These are phyloP conservation scores for Cadophora luteo-olivacea DNA, from an alignment of 2,329 filamentous ascomycete species.

Conservation along the genomic window DNA sequence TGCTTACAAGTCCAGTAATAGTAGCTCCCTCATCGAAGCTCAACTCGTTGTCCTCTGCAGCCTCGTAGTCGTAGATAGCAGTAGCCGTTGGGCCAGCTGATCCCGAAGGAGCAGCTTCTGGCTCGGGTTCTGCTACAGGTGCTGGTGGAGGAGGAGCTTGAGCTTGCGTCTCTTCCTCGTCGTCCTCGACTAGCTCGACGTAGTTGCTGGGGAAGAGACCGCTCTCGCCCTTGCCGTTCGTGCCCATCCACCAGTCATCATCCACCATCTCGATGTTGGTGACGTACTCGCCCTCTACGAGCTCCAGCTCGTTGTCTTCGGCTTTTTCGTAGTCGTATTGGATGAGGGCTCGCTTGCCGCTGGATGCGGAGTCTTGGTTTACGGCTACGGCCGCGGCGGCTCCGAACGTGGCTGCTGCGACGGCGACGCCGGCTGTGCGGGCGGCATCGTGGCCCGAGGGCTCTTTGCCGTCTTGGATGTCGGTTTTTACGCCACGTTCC, in stretches of 20 bases:
- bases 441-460: slow-evolving; percentile 63
- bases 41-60: slow-evolving; percentile 87
- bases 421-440: slow-evolving; percentile 64
- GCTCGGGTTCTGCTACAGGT: slow-evolving; percentile 49
- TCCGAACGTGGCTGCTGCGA: slow-evolving; percentile 55
- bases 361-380: slow-evolving; percentile 53
- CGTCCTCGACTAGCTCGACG: slow-evolving; percentile 80
- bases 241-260: slow-evolving; percentile 98
- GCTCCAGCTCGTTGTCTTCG: slow-evolving; percentile 94
- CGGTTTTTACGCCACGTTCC: slow-evolving; percentile 65
- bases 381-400: slow-evolving; percentile 47
- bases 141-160: slow-evolving; percentile 39
- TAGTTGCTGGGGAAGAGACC: slow-evolving; percentile 98
- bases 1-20: slow-evolving; percentile 77
- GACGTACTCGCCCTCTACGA: slow-evolving; percentile 86
- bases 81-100: slow-evolving; percentile 69
- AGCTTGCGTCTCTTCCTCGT: slow-evolving; percentile 48
- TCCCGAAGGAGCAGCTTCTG: slow-evolving; percentile 46
- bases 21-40: slow-evolving; percentile 90
- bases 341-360: slow-evolving; percentile 76
- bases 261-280: slow-evolving; percentile 97
- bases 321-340: slow-evolving; percentile 98
- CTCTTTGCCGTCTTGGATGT: slow-evolving; percentile 70
- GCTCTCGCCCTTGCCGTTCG: slow-evolving; percentile 81
- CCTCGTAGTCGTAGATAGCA: slow-evolving; percentile 94